Evolutionary conservation across 306 rosid species (phyloP), one percentile per base, ranked within the genome.

Genomic region (Echinosophora koreensis): DNA sequence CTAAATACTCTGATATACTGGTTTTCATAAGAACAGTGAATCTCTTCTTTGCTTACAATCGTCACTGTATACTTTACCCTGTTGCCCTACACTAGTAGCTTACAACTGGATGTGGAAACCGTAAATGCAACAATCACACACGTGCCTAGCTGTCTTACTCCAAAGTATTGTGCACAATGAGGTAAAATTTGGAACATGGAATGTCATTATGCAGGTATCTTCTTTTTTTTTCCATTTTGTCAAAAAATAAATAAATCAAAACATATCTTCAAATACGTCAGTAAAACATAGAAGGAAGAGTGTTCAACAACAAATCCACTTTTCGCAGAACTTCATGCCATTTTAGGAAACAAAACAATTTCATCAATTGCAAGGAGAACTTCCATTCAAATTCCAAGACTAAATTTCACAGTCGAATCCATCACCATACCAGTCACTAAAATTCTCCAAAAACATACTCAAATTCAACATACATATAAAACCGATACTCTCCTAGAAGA

Each of bases 51-150:
- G 4, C 35, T 55, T 9, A 34, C 55, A 18, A 35, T 35, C 52
- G 32, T 28, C 47, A 30, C 8, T 30, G 60, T 46, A 61, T 6
- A 14, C 9, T 8, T 17, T 47, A 66, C 66, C 68, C 49, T 38
- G 57, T 47, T 18, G 42, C 84, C 56, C 52, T 41, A 39, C n/a
- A 63, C 58, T 18, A 32, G 46, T n/a, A 46, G 69, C 54, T 46
- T 34, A 44, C 69, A 46, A 38, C 35, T n/a, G 54, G 35, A 59
- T 59, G 64, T 46, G 46, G 44, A 55, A 77, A 54, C 76, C 11
- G 12, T 11, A 37, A 54, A 68, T 30, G 11, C 50, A 52, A 52
- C 59, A 59, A 15, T 28, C 7, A 60, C 1, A 16, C 30, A 16
- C 3, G 17, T 37, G 47, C 16, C 37, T 58, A 55, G 44, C 55